phyloP scores from a whole-genome alignment of 495 filamentous ascomycete genomes.

The Neurospora intermedia region DNA sequence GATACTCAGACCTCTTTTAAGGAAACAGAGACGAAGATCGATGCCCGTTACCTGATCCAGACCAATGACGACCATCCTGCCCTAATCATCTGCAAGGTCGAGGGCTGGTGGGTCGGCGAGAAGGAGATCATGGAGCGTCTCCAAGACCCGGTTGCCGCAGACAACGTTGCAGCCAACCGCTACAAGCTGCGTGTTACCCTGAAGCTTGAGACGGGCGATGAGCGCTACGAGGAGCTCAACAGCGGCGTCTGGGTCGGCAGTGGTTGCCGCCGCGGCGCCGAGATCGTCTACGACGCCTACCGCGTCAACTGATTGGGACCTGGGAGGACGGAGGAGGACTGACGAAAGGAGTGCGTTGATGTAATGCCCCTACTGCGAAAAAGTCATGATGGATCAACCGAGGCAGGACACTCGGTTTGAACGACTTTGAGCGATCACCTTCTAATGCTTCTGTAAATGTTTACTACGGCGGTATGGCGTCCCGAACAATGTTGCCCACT shows the following conservation, averaged over 20 bases:
- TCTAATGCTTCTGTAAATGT: constrained; percentile 1
- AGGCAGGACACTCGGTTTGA: background rate
- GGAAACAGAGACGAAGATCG: constrained; percentile 17
- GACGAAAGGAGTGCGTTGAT: background rate
- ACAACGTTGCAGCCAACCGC: constrained; percentile 17
- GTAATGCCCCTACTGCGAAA: background rate
- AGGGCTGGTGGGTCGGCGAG: constrained; percentile 22
- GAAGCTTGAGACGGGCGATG: constrained; percentile 21
- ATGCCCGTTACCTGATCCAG: constrained; percentile 20
- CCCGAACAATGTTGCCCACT: background rate
- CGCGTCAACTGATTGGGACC: constrained; percentile 11
- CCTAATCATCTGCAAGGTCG: constrained; percentile 17
- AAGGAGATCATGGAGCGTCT: constrained; percentile 22
- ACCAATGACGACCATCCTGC: constrained; percentile 22
- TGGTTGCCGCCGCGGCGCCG: constrained; percentile 20
- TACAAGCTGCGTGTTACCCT: constrained; percentile 21
- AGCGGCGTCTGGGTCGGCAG: constrained; percentile 17
- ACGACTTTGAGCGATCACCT: background rate
- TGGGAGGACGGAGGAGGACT: background rate
- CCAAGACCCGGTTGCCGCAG: constrained; percentile 19
- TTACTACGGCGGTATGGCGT: background rate
- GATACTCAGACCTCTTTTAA: constrained; percentile 17
- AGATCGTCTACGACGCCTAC: constrained; percentile 25
- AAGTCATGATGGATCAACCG: background rate
- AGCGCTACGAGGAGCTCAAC: constrained; percentile 16